These are phyloP conservation scores for Agapanthus africanus DNA, from an alignment of 106 monocot genomes.

Conservation along the genomic window DNA sequence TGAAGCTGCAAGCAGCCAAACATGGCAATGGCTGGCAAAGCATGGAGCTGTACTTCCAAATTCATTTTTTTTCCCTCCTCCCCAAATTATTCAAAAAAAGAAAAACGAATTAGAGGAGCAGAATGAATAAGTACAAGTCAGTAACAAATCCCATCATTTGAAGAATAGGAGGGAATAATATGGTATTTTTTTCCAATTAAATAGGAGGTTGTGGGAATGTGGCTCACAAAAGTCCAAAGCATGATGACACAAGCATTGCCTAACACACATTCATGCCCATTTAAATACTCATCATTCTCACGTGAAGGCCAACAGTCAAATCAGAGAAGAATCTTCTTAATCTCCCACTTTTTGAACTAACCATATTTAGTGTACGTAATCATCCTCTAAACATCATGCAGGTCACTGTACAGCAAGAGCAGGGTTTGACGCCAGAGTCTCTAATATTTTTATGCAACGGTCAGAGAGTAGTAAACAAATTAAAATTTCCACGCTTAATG, in stretches of 20 bases:
- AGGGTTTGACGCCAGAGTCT: no score
- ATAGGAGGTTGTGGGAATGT: background rate
- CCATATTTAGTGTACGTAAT: background rate
- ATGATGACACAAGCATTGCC: slow-evolving; percentile 2
- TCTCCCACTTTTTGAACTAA: background rate
- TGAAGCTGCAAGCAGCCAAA: slow-evolving; percentile 20
- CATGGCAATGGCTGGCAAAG: slow-evolving; percentile 16
- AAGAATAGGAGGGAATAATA: background rate
- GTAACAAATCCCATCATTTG: background rate
- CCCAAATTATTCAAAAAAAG: background rate
- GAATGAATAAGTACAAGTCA: background rate
- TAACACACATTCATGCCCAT: background rate
- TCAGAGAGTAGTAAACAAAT: no score
- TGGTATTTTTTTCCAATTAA: slow-evolving; percentile 7
- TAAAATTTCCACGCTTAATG: no score
- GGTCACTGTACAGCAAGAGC: no score
- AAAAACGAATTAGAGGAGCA: background rate
- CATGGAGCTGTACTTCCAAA: background rate
- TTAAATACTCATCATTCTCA: slow-evolving; percentile 8
- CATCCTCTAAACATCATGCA: background rate
- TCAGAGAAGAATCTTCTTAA: background rate
- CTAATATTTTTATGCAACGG: no score
- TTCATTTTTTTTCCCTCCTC: background rate
- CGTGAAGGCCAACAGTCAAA: slow-evolving; percentile 6
- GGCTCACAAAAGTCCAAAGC: background rate